These are phyloP conservation scores for Erucastrum elatum DNA, from an alignment of 345 rosid species.

Conservation along the genomic window DNA sequence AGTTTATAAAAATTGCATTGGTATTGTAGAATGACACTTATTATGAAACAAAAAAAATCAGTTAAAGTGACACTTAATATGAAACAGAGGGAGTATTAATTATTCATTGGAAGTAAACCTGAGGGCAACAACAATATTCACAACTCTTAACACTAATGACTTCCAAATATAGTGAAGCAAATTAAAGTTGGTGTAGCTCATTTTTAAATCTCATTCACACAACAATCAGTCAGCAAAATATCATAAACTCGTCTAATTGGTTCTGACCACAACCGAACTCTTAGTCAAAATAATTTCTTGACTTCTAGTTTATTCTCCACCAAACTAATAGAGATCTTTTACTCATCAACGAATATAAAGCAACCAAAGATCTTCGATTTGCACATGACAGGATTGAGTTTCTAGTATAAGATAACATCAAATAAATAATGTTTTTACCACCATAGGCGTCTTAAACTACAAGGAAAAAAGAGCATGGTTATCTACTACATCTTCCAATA, in stretches of 20 bases:
- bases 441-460: not conserved
- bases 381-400: not conserved
- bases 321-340: not conserved
- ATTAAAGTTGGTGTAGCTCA: not conserved
- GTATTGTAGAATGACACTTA: too few species aligned
- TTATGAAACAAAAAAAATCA: too few species aligned
- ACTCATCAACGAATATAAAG: not conserved
- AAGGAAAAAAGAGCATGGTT: not conserved
- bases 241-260: not conserved
- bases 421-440: not conserved
- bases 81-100: too few species aligned
- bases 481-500: not conserved
- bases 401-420: conserved; percentile 13
- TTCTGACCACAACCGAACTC: not conserved
- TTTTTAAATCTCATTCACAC: conserved; percentile 7
- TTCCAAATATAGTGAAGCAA: not conserved
- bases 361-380: conserved; percentile 14
- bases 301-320: conserved; percentile 5
- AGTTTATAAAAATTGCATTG: too few species aligned
- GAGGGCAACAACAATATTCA: not conserved
- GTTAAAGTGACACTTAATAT: too few species aligned
- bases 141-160: not conserved
- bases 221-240: not conserved
- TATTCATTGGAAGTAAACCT: conserved; percentile 68
- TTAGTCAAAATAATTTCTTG: not conserved